Evolutionary conservation across 179 eudicot species (phyloP).

Genomic region (Camellia oleifera): DNA sequence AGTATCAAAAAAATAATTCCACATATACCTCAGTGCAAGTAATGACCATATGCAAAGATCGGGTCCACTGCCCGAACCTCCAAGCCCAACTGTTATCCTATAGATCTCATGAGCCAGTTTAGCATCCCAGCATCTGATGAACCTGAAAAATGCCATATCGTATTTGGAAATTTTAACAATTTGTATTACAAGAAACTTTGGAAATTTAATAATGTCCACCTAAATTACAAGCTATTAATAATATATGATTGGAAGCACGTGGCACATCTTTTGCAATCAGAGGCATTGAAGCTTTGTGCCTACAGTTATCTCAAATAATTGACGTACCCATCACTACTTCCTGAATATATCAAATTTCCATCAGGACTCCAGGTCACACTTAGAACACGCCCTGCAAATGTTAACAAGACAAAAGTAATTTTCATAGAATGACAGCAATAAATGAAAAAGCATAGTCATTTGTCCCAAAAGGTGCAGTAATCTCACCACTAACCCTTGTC

Average conservation of each 20-base stretch:
- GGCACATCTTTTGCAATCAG: background rate
- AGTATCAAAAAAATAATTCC: background rate
- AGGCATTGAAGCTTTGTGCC: background rate
- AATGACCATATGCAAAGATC: constrained; percentile 95
- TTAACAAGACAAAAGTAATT: constrained; percentile 10
- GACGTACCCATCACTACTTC: constrained; percentile 96
- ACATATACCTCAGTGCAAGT: constrained; percentile 73
- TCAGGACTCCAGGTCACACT: constrained; percentile 90
- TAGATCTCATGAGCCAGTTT: constrained; percentile 55
- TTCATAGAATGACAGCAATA: background rate
- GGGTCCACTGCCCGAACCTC: constrained; percentile 68
- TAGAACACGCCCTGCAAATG: constrained; percentile 49
- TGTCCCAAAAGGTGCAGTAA: constrained; percentile 23
- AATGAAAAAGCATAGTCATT: background rate
- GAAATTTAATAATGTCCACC: background rate
- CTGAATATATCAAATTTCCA: constrained; percentile 66
- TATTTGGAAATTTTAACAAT: background rate
- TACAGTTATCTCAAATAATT: background rate
- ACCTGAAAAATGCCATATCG: constrained; percentile 42
- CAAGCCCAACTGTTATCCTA: constrained; percentile 92
- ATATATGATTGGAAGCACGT: background rate
- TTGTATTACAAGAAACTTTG: constrained; percentile 4
- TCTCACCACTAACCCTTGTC: constrained; percentile 98
- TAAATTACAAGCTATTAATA: background rate
- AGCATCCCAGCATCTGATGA: constrained; percentile 89